These are phyloP conservation scores for Histomonas meleagridis DNA, from an alignment of 208 protist species.

Conservation along the genomic window DNA sequence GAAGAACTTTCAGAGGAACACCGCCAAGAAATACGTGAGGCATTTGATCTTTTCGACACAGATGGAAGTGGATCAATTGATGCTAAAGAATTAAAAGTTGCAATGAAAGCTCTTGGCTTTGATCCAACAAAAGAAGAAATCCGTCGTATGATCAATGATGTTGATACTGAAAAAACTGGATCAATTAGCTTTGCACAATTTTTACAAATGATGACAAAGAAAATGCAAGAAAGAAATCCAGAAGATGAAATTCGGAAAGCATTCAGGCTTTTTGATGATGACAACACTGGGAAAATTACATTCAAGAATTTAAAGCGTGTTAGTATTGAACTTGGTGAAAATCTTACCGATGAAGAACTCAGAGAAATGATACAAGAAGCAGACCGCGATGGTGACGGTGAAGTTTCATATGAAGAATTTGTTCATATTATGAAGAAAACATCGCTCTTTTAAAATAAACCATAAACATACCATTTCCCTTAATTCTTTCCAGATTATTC, in stretches of 20 bases:
- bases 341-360: constrained; percentile 64
- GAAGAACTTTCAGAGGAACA: constrained; percentile 86
- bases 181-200: constrained; percentile 67
- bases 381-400: constrained; percentile 60
- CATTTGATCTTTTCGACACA: constrained; percentile 90
- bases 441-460: background rate
- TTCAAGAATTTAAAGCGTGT: constrained; percentile 77
- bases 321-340: constrained; percentile 63
- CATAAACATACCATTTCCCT: too few relatives aligned
- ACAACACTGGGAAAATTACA: constrained; percentile 64
- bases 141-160: constrained; percentile 63
- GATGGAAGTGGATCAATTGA: constrained; percentile 72
- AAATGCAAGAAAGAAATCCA: constrained; percentile 69
- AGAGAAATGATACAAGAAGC: constrained; percentile 68
- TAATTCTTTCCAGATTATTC: too few relatives aligned
- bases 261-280: constrained; percentile 51
- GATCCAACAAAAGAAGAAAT: constrained; percentile 82
- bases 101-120: constrained; percentile 94
- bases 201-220: constrained; percentile 68
- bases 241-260: constrained; percentile 53
- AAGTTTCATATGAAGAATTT: constrained; percentile 59
- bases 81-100: constrained; percentile 94
- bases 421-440: constrained; percentile 28
- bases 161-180: constrained; percentile 64
- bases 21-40: constrained; percentile 91